Conservation (phyloP, 2,329 filamentous ascomycete species). For the Coniochaeta hoffmannii region DNA sequence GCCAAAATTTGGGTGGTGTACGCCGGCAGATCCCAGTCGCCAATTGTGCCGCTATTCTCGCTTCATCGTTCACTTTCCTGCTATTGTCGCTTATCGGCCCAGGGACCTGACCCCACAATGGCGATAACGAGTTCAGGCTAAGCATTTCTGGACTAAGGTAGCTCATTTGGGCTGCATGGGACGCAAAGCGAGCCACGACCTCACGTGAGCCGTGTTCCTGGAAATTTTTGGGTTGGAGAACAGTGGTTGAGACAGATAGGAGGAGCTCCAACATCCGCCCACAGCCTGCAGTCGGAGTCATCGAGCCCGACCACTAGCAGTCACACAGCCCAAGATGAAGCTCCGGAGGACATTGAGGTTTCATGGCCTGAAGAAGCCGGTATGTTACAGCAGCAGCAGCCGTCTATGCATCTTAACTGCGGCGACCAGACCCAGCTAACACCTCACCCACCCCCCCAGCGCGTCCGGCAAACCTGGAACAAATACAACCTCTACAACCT, state of each 20-base stretch:
- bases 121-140: too few species aligned
- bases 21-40: neutral
- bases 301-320: conserved; percentile 5
- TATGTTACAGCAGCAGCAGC: conserved; percentile 31
- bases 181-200: neutral
- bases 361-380: conserved; percentile 59
- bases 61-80: neutral
- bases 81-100: neutral
- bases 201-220: conserved; percentile 1
- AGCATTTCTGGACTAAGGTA: neutral
- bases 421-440: neutral
- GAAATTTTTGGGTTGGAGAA: conserved; percentile 5
- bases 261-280: neutral
- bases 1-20: neutral
- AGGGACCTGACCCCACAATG: too few species aligned
- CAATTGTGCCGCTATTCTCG: neutral
- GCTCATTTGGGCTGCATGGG: neutral
- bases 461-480: conserved; percentile 93
- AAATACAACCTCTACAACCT: conserved; percentile 96
- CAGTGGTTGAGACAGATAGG: neutral
- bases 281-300: neutral
- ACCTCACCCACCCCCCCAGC: conserved; percentile 42
- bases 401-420: neutral
- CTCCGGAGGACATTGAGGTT: conserved; percentile 53
- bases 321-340: conserved; percentile 32